Evolutionary conservation across 495 filamentous ascomycete species (phyloP), one percentile per base, ranked within the genome.

Genomic region (Cryomyces antarcticus): DNA sequence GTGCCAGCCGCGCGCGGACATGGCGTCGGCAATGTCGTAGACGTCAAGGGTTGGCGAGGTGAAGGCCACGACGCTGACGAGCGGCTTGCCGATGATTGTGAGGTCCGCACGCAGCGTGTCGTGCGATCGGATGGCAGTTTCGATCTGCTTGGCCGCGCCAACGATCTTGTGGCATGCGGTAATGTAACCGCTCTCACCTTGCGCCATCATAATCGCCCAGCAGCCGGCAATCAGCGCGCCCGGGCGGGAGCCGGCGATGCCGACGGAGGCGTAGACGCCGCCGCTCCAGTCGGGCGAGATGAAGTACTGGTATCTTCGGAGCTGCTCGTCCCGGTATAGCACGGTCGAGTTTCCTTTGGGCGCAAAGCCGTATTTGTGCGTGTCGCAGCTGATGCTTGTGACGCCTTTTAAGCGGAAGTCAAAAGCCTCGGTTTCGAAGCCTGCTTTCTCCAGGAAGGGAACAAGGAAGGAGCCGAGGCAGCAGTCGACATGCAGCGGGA

Each of bases 291-390:
- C 78, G 5, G 92, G 78, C 31, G 80, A 85, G 58, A 99, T 74
- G 60, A 93, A 96, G 67, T 99, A 99, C 57, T 95, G 89, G 57
- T 94, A 80, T 31, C 70, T 68, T 46, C 89, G 77, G 39, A 93
- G 73, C 37, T 71, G 61, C 35, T 74, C 65, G 43, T 71, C 82
- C 53, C 92, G 83, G 67, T 96, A 96, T 42, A 99, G 72, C 12
- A 94, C 62, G 6, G 85, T 87, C 28, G 77, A 83, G 66, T 89
- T 96, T 43, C 89, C 89, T 62, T 96, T 96, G 24, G 89, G 89
- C 0, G 89, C 92, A 60, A 99, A 99, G 27, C 89, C 89, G 58
- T 99, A 97, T 60, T 97, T 97, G 65, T 97, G 89, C 29, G 89
- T 99, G 57, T 99, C 89, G 55, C 88, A 93, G 51, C 73, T 80